Evolutionary conservation across 495 filamentous ascomycete species (phyloP).

Genomic region (Penicillium coffeae): DNA sequence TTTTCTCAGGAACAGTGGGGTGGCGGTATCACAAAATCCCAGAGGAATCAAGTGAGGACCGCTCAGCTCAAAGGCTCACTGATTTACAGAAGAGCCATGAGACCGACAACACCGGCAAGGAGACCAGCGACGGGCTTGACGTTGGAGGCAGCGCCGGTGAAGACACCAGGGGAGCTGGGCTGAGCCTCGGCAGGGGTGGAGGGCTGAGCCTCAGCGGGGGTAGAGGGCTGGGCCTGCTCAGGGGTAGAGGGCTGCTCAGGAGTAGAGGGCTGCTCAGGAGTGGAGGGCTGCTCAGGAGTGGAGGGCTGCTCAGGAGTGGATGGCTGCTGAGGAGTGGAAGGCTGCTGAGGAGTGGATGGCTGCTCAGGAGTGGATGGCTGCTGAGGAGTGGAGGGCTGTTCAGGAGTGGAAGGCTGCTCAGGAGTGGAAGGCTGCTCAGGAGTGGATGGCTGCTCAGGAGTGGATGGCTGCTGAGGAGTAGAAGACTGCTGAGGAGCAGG

Average conservation of each 20-base stretch:
- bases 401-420: slow-evolving; percentile 2
- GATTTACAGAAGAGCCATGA: slow-evolving; percentile 41
- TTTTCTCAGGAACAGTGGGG: not conserved
- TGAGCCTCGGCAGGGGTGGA: slow-evolving; percentile 1
- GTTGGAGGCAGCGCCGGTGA: slow-evolving; percentile 34
- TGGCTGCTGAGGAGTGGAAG: not conserved
- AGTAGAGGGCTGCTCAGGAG: not conserved
- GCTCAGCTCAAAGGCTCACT: slow-evolving; percentile 2
- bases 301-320: slow-evolving; percentile 7
- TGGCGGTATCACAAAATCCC: not conserved
- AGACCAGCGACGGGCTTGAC: slow-evolving; percentile 35
- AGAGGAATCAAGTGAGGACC: not conserved
- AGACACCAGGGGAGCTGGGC: slow-evolving; percentile 13
- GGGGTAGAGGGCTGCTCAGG: slow-evolving; percentile 5
- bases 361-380: slow-evolving; percentile 4
- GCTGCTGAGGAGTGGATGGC: slow-evolving; percentile 7
- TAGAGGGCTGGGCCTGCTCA: not conserved
- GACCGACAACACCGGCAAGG: slow-evolving; percentile 35
- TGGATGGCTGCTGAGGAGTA: slow-evolving; percentile 5
- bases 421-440: slow-evolving; percentile 3
- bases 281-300: slow-evolving; percentile 4
- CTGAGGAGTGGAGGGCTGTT: slow-evolving; percentile 7
- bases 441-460: slow-evolving; percentile 4
- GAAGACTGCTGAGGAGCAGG: slow-evolving; percentile 4
- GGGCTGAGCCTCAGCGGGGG: slow-evolving; percentile 5